These are phyloP conservation scores for Saitozyma sp. DNA, from an alignment of 768 basidiomycete species.

Conservation along the genomic window DNA sequence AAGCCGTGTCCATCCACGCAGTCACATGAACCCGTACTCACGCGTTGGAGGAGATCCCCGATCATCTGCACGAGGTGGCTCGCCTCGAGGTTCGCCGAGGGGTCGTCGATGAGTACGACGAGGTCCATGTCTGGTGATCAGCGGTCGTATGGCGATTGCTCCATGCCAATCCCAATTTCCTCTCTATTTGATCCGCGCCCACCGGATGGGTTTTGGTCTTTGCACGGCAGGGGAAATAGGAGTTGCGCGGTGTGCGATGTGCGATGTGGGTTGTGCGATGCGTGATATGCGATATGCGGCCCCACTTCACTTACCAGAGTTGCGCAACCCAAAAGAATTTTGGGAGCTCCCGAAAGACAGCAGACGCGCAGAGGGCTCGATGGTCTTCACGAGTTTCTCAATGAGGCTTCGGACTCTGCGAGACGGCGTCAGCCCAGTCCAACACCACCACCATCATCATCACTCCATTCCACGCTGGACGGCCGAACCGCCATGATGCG, in stretches of 20 bases:
- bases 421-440: not conserved
- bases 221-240: too few relatives aligned
- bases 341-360: slow-evolving; percentile 95
- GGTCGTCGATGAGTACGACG: slow-evolving; percentile 90
- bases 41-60: slow-evolving; percentile 87
- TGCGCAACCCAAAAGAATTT: slow-evolving; percentile 93
- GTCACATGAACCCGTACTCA: slow-evolving; percentile 54
- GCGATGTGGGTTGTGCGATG: too few relatives aligned
- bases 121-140: slow-evolving; percentile 85
- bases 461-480: too few relatives aligned
- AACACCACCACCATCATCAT: too few relatives aligned
- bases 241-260: too few relatives aligned
- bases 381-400: slow-evolving; percentile 90
- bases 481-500: too few relatives aligned
- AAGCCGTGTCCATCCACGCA: slow-evolving; percentile 8
- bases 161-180: not conserved
- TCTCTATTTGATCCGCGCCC: not conserved
- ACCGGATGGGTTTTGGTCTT: too few relatives aligned
- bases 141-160: too few relatives aligned
- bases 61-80: slow-evolving; percentile 91
- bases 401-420: slow-evolving; percentile 76
- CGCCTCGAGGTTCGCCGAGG: slow-evolving; percentile 68
- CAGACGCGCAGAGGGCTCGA: slow-evolving; percentile 86
- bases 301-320: slow-evolving; percentile 67
- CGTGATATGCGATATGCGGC: too few relatives aligned